Base-by-base conservation (phyloP, 139 green algal species). In the Diplosphaera chodatii region DNA sequence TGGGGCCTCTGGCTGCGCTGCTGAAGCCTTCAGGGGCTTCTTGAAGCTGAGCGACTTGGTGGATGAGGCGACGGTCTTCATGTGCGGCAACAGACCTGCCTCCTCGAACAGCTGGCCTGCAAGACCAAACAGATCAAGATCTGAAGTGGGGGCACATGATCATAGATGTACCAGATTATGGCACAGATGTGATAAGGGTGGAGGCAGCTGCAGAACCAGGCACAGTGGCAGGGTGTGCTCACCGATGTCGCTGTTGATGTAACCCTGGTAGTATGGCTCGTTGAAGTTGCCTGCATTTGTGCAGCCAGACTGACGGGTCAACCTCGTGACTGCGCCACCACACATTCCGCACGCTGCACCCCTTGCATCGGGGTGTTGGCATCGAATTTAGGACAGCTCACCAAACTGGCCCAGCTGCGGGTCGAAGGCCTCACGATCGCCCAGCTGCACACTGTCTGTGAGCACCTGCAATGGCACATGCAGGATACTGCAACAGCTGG, bases 231-330 rank as follows among this genome's bases (percentile, higher is more conserved):
- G 4, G 30, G 8, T 29, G 16, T 15, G 32, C 67, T 41, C 65
- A 32, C 79, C 79, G 59, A 84, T 55, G 21, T 82, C 79, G 3
- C 59, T 72, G 65, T 55, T 23, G 70, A 88, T 77, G 75, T 83
- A 88, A n/a, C 68, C 64, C 21, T 63, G 63, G 78, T 94, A 96
- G 72, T 90, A 86, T 0, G 90, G 86, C 80, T 94, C 87, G 64
- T 91, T 90, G 76, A 93, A 92, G 72, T 86, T 64, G 6, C 67
- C 37, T 48, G 37, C 37, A 10, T 48, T n/a, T n/a, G 37, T 48
- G 10, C 10, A 20, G 37, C 37, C 6, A 48, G 37, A 48, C 37
- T 20, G 8, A 48, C n/a, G n/a, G n/a, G n/a, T n/a, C n/a, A n/a
- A n/a, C n/a, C n/a, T n/a, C n/a, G n/a, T n/a, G n/a, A n/a, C n/a